Evolutionary conservation across 2,329 filamentous ascomycete species (phyloP).

Genomic region (Thielaviopsis ethacetica): DNA sequence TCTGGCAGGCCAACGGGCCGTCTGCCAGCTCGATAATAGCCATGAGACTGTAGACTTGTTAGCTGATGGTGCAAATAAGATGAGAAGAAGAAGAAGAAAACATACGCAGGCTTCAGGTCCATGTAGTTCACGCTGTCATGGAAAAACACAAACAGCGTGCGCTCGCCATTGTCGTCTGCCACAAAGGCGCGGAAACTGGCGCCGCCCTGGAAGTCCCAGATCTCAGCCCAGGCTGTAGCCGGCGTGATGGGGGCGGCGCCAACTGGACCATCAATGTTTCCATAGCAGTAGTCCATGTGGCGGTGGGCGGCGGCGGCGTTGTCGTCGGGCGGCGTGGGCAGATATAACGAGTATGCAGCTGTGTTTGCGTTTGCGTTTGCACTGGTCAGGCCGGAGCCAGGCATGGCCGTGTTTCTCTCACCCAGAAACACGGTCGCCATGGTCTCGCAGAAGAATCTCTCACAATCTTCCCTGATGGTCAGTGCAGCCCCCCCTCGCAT

Average conservation of each 20-base stretch:
- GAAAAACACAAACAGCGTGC: slow-evolving; percentile 77
- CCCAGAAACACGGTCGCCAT: slow-evolving; percentile 87
- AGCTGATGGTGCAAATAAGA: neutral
- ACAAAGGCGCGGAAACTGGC: slow-evolving; percentile 78
- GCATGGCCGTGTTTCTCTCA: slow-evolving; percentile 66
- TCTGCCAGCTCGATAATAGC: slow-evolving; percentile 79
- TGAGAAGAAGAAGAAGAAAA: slow-evolving; percentile 13
- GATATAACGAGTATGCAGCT: slow-evolving; percentile 20
- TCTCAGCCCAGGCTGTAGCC: slow-evolving; percentile 53
- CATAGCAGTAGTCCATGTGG: neutral
- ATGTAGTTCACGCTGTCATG: slow-evolving; percentile 51
- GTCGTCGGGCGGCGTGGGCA: slow-evolving; percentile 38
- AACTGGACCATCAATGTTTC: neutral
- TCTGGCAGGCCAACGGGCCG: slow-evolving; percentile 56
- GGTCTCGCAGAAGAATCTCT: slow-evolving; percentile 98
- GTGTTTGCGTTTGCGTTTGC: slow-evolving; percentile 27
- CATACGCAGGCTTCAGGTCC: slow-evolving; percentile 78
- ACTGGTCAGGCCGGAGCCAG: slow-evolving; percentile 80
- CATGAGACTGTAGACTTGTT: slow-evolving; percentile 50
- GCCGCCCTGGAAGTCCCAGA: slow-evolving; percentile 75
- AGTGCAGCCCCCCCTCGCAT: slow-evolving; percentile 83
- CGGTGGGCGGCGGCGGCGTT: slow-evolving; percentile 15
- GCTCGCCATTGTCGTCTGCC: slow-evolving; percentile 50
- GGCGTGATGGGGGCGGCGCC: slow-evolving; percentile 14
- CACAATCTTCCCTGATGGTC: slow-evolving; percentile 98